Evolutionary conservation across 495 filamentous ascomycete species (phyloP).

Genomic region (Neurospora hispaniola): DNA sequence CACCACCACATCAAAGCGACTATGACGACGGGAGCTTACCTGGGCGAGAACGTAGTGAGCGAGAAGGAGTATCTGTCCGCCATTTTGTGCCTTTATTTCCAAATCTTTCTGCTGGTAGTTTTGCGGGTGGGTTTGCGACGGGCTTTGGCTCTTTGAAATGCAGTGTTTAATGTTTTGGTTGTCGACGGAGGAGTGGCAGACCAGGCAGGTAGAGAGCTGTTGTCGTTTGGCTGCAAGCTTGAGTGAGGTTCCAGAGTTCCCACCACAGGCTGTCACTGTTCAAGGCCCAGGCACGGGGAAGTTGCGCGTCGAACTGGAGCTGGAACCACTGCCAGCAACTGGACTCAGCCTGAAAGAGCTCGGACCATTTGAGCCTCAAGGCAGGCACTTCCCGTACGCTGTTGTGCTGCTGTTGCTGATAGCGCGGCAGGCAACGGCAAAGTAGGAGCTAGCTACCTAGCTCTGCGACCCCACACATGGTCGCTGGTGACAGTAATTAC

Average conservation of each 20-base stretch:
- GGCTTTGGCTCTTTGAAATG: neutral
- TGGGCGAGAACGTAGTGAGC: constrained; percentile 97
- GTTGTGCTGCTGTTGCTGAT: neutral
- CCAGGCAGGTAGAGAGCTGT: constrained; percentile 2
- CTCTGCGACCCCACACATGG: neutral
- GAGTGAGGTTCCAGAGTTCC: constrained; percentile 6
- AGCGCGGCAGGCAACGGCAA: neutral
- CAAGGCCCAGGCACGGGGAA: constrained; percentile 16
- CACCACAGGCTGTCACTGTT: constrained; percentile 9
- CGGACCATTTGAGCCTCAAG: constrained; percentile 14
- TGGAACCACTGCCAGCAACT: constrained; percentile 4
- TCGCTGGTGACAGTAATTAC: no score
- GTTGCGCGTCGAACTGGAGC: constrained; percentile 25
- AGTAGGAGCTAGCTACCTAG: neutral
- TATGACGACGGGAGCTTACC: constrained; percentile 48
- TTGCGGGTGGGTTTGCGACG: neutral
- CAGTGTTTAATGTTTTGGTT: constrained; percentile 6
- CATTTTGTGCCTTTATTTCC: constrained; percentile 44
- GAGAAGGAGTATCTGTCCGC: constrained; percentile 99
- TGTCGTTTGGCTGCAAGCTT: constrained; percentile 10
- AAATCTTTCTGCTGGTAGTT: neutral
- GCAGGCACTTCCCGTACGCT: neutral
- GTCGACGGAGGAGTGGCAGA: neutral
- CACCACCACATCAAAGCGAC: constrained; percentile 4
- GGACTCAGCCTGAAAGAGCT: constrained; percentile 16